Evolutionary conservation across 192 early-diverging fungal genomes (phyloP), one percentile per base, ranked within the genome.

Genomic region (Coemansia sp.): DNA sequence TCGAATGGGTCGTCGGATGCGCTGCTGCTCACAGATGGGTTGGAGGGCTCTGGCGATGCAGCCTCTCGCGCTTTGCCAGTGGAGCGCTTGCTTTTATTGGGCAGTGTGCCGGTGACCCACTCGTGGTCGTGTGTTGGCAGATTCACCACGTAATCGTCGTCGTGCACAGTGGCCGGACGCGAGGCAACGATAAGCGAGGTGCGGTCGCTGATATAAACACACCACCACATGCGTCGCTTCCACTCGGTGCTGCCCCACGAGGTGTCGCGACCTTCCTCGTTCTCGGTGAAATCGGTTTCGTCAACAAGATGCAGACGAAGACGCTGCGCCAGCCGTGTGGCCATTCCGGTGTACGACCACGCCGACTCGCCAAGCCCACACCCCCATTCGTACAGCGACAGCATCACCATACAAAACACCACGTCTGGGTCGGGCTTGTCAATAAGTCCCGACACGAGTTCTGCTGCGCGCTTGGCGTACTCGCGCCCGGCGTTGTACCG

Each of bases 361-460:
- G 81, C 81, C 11, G 81, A 83, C 59, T 83, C 81, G 64, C 81
- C 81, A n/a, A 76, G 76, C 9, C 81, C 81, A 41, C 81, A 83
- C 43, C 76, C 81, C 75, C 76, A 83, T 68, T 83, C 81, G 59
- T 78, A 83, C 54, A 83, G 65, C 56, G 76, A 77, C 54, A 83
- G 73, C 72, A 78, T 72, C 2, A 72, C 69, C 50, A 83, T 64
- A 48, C 76, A 78, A 37, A 72, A 71, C 37, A 83, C 70, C 1
- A 83, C 81, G 61, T 83, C 76, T 11, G 75, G 76, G 37, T 83
- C 81, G 0, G 81, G 81, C 41, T 74, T 74, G 65, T 83, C 81
- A 10, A 83, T 69, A 19, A 83, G 72, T 11, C 68, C 64, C 0
- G 81, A 45, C 0, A 83, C 67, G 48, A 83, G 81, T 70, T 83